phyloP scores from a whole-genome alignment of 805 yeast genomes.

The Kodamaea jinghongensis region DNA sequence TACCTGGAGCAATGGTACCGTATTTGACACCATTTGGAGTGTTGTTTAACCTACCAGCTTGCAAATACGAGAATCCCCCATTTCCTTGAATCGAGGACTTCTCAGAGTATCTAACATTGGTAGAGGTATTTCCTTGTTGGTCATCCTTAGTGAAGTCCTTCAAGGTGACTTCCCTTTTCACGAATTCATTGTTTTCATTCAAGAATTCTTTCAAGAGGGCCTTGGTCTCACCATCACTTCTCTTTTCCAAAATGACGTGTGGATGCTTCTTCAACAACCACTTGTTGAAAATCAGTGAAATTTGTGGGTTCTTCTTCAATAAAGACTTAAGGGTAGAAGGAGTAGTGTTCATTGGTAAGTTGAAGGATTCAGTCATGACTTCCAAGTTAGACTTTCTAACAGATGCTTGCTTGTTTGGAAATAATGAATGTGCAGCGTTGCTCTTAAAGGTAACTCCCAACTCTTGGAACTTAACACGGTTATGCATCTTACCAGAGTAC shows the following conservation, averaged over 20 bases:
- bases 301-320: slow-evolving; percentile 40
- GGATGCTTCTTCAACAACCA: slow-evolving; percentile 56
- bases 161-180: slow-evolving; percentile 21
- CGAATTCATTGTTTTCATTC: slow-evolving; percentile 18
- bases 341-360: slow-evolving; percentile 28
- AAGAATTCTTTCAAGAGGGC: slow-evolving; percentile 36
- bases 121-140: slow-evolving; percentile 9
- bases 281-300: slow-evolving; percentile 52
- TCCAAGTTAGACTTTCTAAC: slow-evolving; percentile 15
- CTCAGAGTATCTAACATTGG: slow-evolving; percentile 19
- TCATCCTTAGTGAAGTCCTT: slow-evolving; percentile 22
- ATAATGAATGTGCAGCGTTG: slow-evolving; percentile 29
- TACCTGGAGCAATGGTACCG: slow-evolving; percentile 63
- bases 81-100: slow-evolving; percentile 47
- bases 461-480: slow-evolving; percentile 66
- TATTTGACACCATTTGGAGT: slow-evolving; percentile 67
- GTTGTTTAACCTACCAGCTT: slow-evolving; percentile 65
- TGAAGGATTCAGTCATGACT: slow-evolving; percentile 30
- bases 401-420: slow-evolving; percentile 23
- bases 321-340: slow-evolving; percentile 28
- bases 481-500: slow-evolving; percentile 56
- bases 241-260: slow-evolving; percentile 23
- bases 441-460: slow-evolving; percentile 50
- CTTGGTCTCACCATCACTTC: slow-evolving; percentile 21
- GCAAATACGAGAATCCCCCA: slow-evolving; percentile 71